Conservation (phyloP, 164 flowering plant genomes). For the Annona cherimola region DNA sequence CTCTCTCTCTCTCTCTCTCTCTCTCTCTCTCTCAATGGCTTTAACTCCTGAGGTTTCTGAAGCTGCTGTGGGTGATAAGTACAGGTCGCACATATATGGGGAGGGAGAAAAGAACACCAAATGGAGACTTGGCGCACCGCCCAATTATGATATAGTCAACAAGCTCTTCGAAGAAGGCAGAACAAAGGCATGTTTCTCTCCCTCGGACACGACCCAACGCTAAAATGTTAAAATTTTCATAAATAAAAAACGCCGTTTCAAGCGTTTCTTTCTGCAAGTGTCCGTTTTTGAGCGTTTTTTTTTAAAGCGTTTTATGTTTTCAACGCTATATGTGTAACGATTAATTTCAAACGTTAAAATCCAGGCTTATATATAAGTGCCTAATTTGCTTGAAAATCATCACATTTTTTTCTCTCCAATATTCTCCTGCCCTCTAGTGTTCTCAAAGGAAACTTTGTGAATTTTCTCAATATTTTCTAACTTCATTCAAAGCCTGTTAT, state of each 20-base stretch:
- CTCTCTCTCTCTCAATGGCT: background rate
- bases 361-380: no score
- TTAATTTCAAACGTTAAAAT: no score
- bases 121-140: slow-evolving; percentile 81
- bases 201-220: no score
- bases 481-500: no score
- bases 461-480: no score
- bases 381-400: no score
- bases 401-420: no score
- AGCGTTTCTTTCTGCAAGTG: no score
- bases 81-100: slow-evolving; percentile 44
- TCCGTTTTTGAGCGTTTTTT: background rate
- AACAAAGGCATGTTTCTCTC: slow-evolving; percentile 39
- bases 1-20: slow-evolving; percentile 2
- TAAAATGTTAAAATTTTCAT: background rate
- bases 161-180: slow-evolving; percentile 71
- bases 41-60: background rate
- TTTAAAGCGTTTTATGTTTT: background rate
- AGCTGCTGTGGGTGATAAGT: slow-evolving; percentile 38
- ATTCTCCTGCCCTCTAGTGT: no score
- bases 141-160: slow-evolving; percentile 54
- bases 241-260: no score
- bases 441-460: no score
- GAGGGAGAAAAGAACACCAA: slow-evolving; percentile 37
- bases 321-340: no score